A percentile compares a stretch with the other conserved stretches of the same genome.
Conservation (phyloP, 257 asterid genomes). For the Orobanche coerulescens region DNA sequence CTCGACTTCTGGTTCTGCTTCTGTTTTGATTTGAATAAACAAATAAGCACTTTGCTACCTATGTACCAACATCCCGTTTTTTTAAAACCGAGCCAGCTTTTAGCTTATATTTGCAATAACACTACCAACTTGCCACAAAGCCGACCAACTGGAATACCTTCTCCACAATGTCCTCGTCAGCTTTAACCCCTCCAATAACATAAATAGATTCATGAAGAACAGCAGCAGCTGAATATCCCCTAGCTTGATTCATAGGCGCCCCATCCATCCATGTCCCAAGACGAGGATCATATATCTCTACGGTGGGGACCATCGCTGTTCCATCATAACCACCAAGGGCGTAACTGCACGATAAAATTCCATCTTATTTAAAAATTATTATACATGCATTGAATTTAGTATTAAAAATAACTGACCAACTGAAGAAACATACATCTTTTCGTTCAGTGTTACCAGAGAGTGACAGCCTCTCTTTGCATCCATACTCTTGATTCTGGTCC, state of each 20-base stretch:
- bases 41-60: too few relatives aligned
- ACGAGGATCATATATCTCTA: constrained; percentile 78
- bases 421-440: constrained; percentile 49
- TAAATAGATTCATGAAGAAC: constrained; percentile 48
- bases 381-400: neutral
- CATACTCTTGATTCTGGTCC: constrained; percentile 62
- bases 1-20: too few relatives aligned
- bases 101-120: too few relatives aligned
- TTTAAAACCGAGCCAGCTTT: too few relatives aligned
- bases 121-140: too few relatives aligned
- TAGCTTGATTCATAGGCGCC: constrained; percentile 49
- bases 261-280: constrained; percentile 49
- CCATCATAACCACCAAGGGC: constrained; percentile 77
- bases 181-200: constrained; percentile 55
- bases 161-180: constrained; percentile 32
- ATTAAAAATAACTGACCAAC: neutral
- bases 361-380: constrained; percentile 13
- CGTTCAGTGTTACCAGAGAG: constrained; percentile 54
- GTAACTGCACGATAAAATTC: constrained; percentile 36
- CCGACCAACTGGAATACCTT: constrained; percentile 28
- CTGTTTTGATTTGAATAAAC: too few relatives aligned
- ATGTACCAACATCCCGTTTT: too few relatives aligned
- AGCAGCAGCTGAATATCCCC: constrained; percentile 61
- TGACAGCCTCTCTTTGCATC: constrained; percentile 55
- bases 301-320: constrained; percentile 36